Evolutionary conservation across 345 rosid genomes (phyloP).

Genomic region (Moringa oleifera): DNA sequence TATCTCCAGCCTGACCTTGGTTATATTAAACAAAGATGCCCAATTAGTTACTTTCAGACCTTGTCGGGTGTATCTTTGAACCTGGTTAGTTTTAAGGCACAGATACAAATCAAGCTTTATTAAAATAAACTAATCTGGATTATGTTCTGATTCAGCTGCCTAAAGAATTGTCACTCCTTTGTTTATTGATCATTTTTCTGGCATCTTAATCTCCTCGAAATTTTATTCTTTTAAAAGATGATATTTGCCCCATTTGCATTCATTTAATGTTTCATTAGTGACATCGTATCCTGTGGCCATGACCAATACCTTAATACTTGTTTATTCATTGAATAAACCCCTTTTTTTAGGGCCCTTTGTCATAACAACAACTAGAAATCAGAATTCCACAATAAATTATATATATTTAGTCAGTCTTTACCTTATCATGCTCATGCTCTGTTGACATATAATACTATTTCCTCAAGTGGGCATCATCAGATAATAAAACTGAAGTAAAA

Average conservation of each 20-base stretch:
- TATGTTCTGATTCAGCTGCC: slow-evolving; percentile 17
- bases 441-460: too few species aligned
- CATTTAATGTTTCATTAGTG: slow-evolving; percentile 8
- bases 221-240: slow-evolving; percentile 4
- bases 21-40: neutral
- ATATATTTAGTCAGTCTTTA: too few species aligned
- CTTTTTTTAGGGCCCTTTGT: too few species aligned
- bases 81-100: slow-evolving; percentile 4
- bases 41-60: slow-evolving; percentile 10
- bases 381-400: too few species aligned
- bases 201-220: slow-evolving; percentile 41
- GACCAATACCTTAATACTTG: neutral
- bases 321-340: neutral
- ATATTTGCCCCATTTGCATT: slow-evolving; percentile 18
- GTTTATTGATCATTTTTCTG: slow-evolving; percentile 12
- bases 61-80: slow-evolving; percentile 18
- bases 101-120: slow-evolving; percentile 12
- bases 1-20: slow-evolving; percentile 9
- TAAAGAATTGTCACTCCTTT: slow-evolving; percentile 6
- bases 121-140: slow-evolving; percentile 16
- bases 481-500: too few species aligned
- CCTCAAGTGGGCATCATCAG: too few species aligned
- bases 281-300: slow-evolving; percentile 16
- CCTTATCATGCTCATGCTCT: too few species aligned
- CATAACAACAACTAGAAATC: too few species aligned